A percentile compares a stretch with the other conserved stretches of the same genome.
phyloP scores from a whole-genome alignment of 208 protist genomes.

The Naegleria gruberi region DNA sequence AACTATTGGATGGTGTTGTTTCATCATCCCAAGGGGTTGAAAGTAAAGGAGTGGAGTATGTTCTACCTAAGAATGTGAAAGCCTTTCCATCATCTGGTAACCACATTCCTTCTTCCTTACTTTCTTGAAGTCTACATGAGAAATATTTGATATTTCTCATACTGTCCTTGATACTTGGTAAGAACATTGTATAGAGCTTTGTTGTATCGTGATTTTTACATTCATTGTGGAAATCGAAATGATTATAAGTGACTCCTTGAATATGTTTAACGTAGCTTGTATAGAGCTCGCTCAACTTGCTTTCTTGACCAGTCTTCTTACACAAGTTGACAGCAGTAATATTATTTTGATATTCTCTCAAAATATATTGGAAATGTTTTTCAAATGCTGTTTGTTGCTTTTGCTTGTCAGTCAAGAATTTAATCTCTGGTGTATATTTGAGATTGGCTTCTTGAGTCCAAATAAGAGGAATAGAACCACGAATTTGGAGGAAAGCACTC shows the following conservation, averaged over 20 bases:
- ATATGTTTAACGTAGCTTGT: background rate
- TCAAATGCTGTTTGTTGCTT: constrained; percentile 17
- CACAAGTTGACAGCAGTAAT: background rate
- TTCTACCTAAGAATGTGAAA: background rate
- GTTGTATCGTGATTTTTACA: background rate
- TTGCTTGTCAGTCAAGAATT: background rate
- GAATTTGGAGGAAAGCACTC: background rate
- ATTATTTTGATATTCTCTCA: background rate
- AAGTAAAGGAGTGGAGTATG: background rate
- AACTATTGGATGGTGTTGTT: background rate
- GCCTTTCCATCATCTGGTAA: background rate
- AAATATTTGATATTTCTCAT: constrained; percentile 6
- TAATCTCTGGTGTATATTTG: constrained; percentile 15
- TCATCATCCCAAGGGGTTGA: background rate
- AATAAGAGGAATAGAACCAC: constrained; percentile 22
- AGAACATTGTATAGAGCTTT: constrained; percentile 1
- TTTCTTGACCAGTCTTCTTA: constrained; percentile 17
- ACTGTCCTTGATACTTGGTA: background rate
- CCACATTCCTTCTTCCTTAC: background rate
- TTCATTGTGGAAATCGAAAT: constrained; percentile 22
- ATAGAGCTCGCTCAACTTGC: background rate
- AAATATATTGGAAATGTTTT: background rate
- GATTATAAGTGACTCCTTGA: background rate
- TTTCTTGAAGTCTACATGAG: background rate
- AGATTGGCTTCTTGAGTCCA: constrained; percentile 20